Conservation (phyloP, 805 yeast species). For the Candida sonorensis region DNA sequence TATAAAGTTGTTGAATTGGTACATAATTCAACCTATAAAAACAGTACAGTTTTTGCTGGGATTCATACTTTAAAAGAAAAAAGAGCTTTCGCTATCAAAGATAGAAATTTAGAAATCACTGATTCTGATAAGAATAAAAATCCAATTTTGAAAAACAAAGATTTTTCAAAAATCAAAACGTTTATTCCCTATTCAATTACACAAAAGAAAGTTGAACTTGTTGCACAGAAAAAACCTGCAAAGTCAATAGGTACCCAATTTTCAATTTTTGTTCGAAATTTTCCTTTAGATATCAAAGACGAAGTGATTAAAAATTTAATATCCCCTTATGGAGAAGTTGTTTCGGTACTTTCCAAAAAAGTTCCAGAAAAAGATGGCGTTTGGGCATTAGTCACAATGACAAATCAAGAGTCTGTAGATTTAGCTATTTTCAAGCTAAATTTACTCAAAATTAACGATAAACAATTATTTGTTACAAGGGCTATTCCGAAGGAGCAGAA, state of each 20-base stretch:
- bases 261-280: conserved; percentile 25
- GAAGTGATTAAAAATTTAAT: conserved; percentile 18
- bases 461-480: conserved; percentile 24
- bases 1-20: conserved; percentile 26
- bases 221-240: no score
- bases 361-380: conserved; percentile 24
- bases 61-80: conserved; percentile 25
- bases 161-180: conserved; percentile 8
- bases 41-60: conserved; percentile 19
- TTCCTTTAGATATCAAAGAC: conserved; percentile 23
- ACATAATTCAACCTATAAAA: conserved; percentile 18
- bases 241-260: conserved; percentile 20
- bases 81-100: no score
- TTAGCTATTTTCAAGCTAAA: conserved; percentile 21
- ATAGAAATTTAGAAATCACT: neutral
- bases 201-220: no score
- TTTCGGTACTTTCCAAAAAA: conserved; percentile 18
- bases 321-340: conserved; percentile 26
- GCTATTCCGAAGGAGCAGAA: conserved; percentile 29
- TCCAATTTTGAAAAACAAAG: conserved; percentile 3
- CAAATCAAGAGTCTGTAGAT: conserved; percentile 20
- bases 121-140: neutral
- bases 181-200: no score
- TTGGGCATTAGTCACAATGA: conserved; percentile 28
- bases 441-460: conserved; percentile 22